Evolutionary conservation across 108 stramenopile genomes (phyloP).

Genomic region (Fistulifera pelliculosa): DNA sequence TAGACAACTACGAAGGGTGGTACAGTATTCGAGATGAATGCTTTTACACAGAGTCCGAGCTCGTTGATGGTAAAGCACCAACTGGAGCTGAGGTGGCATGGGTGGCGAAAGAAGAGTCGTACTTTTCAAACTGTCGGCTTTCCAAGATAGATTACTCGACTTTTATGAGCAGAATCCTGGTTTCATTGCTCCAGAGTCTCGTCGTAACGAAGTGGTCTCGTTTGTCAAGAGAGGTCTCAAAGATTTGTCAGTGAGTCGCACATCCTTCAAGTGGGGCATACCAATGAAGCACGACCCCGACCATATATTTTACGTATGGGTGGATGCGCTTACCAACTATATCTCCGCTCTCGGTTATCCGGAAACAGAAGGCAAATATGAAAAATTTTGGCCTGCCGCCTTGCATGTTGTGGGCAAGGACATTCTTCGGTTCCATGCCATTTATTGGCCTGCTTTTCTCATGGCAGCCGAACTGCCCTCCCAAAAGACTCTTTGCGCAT

Average conservation of each 20-base stretch:
- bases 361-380: slow-evolving; percentile 36
- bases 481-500: slow-evolving; percentile 90
- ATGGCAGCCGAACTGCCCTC: slow-evolving; percentile 93
- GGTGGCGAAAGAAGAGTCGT: slow-evolving; percentile 92
- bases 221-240: slow-evolving; percentile 84
- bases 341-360: slow-evolving; percentile 90
- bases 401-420: slow-evolving; percentile 97
- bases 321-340: slow-evolving; percentile 96
- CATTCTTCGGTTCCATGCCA: slow-evolving; percentile 94
- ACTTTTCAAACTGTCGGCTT: slow-evolving; percentile 89
- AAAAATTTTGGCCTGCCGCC: slow-evolving; percentile 79
- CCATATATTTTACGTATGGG: slow-evolving; percentile 99
- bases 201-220: slow-evolving; percentile 78
- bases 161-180: slow-evolving; percentile 76
- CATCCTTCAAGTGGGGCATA: slow-evolving; percentile 92
- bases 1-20: slow-evolving; percentile 95
- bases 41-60: slow-evolving; percentile 90
- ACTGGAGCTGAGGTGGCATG: slow-evolving; percentile 91
- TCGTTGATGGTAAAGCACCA: slow-evolving; percentile 90
- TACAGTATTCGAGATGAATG: slow-evolving; percentile 97
- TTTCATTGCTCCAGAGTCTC: slow-evolving; percentile 82
- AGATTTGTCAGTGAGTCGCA: slow-evolving; percentile 88
- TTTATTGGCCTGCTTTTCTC: slow-evolving; percentile 98
- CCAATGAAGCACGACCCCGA: slow-evolving; percentile 78
- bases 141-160: slow-evolving; percentile 71